These are phyloP conservation scores for Podaxis sp. DNA, from an alignment of 768 basidiomycete genomes.

Conservation along the genomic window DNA sequence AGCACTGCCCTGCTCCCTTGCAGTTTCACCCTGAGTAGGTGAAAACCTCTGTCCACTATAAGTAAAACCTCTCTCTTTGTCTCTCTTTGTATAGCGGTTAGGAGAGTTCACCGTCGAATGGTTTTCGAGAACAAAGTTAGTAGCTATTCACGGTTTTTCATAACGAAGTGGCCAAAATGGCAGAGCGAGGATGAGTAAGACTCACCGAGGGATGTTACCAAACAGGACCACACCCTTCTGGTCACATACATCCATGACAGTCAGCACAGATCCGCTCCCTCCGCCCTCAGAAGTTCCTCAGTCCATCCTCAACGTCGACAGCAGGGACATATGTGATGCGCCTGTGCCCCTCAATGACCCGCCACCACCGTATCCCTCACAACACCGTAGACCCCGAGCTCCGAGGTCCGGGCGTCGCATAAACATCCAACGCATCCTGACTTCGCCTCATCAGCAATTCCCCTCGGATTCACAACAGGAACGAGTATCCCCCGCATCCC, in stretches of 20 bases:
- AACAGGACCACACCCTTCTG: slow-evolving; percentile 4
- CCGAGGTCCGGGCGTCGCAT: slow-evolving; percentile 27
- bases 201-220: background rate
- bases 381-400: slow-evolving; percentile 39
- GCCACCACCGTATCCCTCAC: slow-evolving; percentile 68
- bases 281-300: background rate
- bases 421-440: slow-evolving; percentile 20
- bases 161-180: background rate
- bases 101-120: too few relatives aligned
- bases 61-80: too few relatives aligned
- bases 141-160: background rate
- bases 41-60: too few relatives aligned
- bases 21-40: too few relatives aligned
- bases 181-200: background rate
- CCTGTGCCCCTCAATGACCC: slow-evolving; percentile 41
- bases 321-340: background rate
- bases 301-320: background rate
- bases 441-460: slow-evolving; percentile 6
- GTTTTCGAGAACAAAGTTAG: background rate
- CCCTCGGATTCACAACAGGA: slow-evolving; percentile 20
- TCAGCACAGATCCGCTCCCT: background rate
- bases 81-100: too few relatives aligned
- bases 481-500: slow-evolving; percentile 1
- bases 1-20: too few relatives aligned
- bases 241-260: background rate